Evolutionary conservation across 83 land plant genomes (phyloP).

Genomic region (Isoetes engelmannii): DNA sequence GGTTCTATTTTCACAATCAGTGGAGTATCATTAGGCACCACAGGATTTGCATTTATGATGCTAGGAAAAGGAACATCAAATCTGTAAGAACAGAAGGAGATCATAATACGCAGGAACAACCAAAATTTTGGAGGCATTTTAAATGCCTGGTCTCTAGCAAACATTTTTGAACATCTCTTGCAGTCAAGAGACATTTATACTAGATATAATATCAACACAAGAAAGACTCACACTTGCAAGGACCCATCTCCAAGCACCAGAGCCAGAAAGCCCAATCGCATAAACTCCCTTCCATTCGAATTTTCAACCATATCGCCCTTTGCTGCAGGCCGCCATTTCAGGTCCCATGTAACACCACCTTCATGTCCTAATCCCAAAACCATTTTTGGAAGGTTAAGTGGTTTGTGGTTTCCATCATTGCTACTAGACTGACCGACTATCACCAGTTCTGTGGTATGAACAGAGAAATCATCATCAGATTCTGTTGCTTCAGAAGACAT

Average conservation of each 20-base stretch:
- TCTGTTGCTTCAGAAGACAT: slow-evolving; percentile 3
- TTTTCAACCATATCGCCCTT: slow-evolving; percentile 6
- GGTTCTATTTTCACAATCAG: slow-evolving; percentile 66
- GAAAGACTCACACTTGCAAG: slow-evolving; percentile 70
- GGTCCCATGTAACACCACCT: slow-evolving; percentile 93
- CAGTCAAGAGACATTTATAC: neutral
- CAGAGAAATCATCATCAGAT: neutral
- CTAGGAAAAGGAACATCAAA: slow-evolving; percentile 83
- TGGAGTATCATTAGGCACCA: slow-evolving; percentile 37
- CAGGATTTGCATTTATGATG: slow-evolving; percentile 17
- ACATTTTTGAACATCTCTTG: neutral
- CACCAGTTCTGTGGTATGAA: slow-evolving; percentile 7
- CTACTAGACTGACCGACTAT: neutral
- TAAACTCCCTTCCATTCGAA: slow-evolving; percentile 24
- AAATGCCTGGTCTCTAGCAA: neutral
- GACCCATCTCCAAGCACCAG: slow-evolving; percentile 83
- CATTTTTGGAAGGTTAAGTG: slow-evolving; percentile 39
- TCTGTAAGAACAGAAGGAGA: slow-evolving; percentile 27
- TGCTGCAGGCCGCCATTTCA: slow-evolving; percentile 71
- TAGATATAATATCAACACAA: neutral
- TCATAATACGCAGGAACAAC: neutral
- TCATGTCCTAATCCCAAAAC: slow-evolving; percentile 79
- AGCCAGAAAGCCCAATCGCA: slow-evolving; percentile 80
- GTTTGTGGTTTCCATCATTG: neutral
- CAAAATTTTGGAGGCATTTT: too few species aligned